Evolutionary conservation across 768 basidiomycete genomes (phyloP).

Genomic region (Suillus fuscotomentosus): DNA sequence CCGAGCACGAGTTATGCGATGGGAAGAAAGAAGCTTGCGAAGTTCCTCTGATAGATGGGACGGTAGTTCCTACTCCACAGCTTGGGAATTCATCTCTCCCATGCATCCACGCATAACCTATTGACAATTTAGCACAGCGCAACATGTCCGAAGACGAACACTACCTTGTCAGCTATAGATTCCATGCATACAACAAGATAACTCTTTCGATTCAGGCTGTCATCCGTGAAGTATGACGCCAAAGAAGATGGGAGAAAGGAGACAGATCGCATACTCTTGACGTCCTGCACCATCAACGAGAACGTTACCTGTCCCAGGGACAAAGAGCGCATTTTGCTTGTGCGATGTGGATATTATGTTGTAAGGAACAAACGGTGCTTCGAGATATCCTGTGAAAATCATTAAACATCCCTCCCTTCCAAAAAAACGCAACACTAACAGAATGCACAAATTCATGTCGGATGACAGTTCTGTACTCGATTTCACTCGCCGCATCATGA

Average conservation of each 20-base stretch:
- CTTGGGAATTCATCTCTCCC: no score
- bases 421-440: constrained; percentile 38
- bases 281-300: constrained; percentile 79
- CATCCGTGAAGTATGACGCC: constrained; percentile 85
- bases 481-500: constrained; percentile 80
- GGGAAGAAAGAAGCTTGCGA: no score
- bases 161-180: constrained; percentile 80
- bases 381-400: constrained; percentile 53
- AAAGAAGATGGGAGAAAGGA: constrained; percentile 79
- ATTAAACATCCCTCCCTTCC: constrained; percentile 7
- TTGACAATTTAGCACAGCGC: neutral
- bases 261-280: constrained; percentile 84
- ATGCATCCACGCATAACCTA: constrained; percentile 46
- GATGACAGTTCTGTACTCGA: constrained; percentile 91
- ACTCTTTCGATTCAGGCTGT: constrained; percentile 71
- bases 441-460: constrained; percentile 80
- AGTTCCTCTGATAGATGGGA: no score
- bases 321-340: constrained; percentile 69
- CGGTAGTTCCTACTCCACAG: no score
- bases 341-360: constrained; percentile 54
- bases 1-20: no score
- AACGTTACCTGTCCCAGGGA: constrained; percentile 85
- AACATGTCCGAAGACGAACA: constrained; percentile 5
- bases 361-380: constrained; percentile 66
- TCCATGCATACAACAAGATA: constrained; percentile 79